Evolutionary conservation across 148 eudicot genomes (phyloP).

Genomic region (Euryodendron excelsum): DNA sequence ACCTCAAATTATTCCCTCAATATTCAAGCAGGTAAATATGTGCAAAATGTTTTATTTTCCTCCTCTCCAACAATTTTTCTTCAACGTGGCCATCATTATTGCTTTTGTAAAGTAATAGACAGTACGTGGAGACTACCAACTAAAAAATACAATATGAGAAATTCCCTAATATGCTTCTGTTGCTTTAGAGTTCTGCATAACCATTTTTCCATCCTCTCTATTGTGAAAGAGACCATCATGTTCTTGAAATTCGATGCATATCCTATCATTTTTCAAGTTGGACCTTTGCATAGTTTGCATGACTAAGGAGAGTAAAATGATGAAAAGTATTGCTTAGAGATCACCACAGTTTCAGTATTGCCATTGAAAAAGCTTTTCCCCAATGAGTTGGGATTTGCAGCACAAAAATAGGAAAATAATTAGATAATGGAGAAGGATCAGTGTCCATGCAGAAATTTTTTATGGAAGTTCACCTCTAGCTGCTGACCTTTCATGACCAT

Average conservation of each 20-base stretch:
- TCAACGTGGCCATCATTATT: background rate
- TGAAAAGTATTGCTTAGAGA: background rate
- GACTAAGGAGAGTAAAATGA: background rate
- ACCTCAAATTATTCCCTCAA: slow-evolving; percentile 84
- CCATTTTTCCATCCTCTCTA: background rate
- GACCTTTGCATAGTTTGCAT: background rate
- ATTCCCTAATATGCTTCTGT: background rate
- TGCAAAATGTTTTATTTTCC: background rate
- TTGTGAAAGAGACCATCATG: background rate
- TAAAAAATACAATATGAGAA: background rate
- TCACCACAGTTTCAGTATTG: background rate
- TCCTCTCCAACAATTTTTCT: background rate
- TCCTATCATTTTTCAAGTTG: background rate
- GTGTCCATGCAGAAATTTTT: too few relatives aligned
- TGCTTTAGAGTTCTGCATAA: background rate
- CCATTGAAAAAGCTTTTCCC: background rate
- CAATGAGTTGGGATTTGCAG: background rate
- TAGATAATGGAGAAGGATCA: background rate
- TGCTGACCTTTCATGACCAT: background rate
- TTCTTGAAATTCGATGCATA: background rate
- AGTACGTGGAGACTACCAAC: background rate
- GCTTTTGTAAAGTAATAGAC: background rate
- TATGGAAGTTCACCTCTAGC: background rate
- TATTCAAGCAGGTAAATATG: slow-evolving; percentile 76
- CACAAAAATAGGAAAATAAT: background rate